Percentiles rank a stretch among this genome's conserved stretches.
Conservation (phyloP, 768 basidiomycete genomes). For the Lactarius psammicola region DNA sequence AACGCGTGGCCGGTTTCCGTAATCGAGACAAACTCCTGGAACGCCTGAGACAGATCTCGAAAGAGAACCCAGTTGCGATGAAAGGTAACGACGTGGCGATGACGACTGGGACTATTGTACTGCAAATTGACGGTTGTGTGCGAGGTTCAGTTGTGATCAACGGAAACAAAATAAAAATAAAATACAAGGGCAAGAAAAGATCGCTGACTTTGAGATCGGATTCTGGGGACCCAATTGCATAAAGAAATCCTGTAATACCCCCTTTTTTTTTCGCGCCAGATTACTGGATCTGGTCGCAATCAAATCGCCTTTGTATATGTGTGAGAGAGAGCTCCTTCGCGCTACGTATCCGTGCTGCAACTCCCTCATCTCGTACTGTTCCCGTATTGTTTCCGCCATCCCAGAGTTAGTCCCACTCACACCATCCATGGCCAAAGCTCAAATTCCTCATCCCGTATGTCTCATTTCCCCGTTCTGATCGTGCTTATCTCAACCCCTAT, state of each 20-base stretch:
- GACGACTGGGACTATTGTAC: neutral
- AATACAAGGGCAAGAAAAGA: neutral
- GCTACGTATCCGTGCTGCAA: neutral
- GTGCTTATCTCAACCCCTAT: neutral
- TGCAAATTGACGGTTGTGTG: too few species aligned
- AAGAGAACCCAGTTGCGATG: neutral
- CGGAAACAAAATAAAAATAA: neutral
- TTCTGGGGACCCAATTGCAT: conserved; percentile 2
- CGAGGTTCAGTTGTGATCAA: too few species aligned
- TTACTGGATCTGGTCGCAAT: neutral
- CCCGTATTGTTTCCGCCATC: neutral
- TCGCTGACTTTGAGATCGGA: neutral
- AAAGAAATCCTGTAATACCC: neutral
- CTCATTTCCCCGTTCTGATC: neutral
- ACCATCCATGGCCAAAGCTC: conserved; percentile 7
- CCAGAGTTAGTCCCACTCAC: neutral
- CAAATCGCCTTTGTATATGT: neutral
- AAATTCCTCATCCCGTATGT: conserved; percentile 18
- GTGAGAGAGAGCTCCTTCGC: neutral
- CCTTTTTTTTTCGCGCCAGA: neutral
- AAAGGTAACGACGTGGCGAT: neutral
- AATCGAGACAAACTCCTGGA: conserved; percentile 10
- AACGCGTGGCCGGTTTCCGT: neutral
- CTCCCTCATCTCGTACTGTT: neutral
- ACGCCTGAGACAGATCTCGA: neutral